Percentiles rank a stretch among this genome's conserved stretches.
phyloP scores from a whole-genome alignment of 768 basidiomycete genomes.

The Podaxis mareebaensis region DNA sequence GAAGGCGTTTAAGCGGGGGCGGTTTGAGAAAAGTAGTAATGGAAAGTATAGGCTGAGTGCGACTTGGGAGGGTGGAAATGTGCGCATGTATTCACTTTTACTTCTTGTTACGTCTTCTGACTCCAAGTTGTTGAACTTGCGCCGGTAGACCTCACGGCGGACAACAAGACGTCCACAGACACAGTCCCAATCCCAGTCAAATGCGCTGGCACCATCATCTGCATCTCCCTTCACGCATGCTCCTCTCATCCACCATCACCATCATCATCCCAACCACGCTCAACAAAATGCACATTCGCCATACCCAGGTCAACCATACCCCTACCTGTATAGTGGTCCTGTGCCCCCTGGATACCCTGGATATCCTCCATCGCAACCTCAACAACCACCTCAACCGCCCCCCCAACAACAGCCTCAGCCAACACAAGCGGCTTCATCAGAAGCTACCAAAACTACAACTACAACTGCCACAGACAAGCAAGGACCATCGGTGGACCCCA shows the following conservation, averaged over 20 bases:
- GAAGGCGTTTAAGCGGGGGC: slow-evolving; percentile 80
- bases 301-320: slow-evolving; percentile 40
- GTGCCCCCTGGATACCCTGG: slow-evolving; percentile 24
- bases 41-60: slow-evolving; percentile 78
- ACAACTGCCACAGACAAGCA: slow-evolving; percentile 23
- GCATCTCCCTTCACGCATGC: slow-evolving; percentile 63
- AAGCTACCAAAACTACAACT: slow-evolving; percentile 14
- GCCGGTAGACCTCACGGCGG: slow-evolving; percentile 65
- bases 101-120: neutral
- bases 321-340: slow-evolving; percentile 34
- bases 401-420: slow-evolving; percentile 19
- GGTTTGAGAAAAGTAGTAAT: slow-evolving; percentile 72
- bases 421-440: slow-evolving; percentile 13
- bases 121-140: slow-evolving; percentile 1
- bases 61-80: slow-evolving; percentile 80
- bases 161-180: slow-evolving; percentile 83
- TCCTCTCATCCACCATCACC: slow-evolving; percentile 44
- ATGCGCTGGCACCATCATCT: slow-evolving; percentile 23
- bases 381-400: slow-evolving; percentile 24
- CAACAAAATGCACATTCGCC: slow-evolving; percentile 25
- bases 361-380: slow-evolving; percentile 27
- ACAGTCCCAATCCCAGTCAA: slow-evolving; percentile 31
- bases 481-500: slow-evolving; percentile 32
- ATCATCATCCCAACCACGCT: slow-evolving; percentile 19
- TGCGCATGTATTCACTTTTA: slow-evolving; percentile 37